Evolutionary conservation across 306 rosid genomes (phyloP).

Genomic region (Pyrus bretschneideri): DNA sequence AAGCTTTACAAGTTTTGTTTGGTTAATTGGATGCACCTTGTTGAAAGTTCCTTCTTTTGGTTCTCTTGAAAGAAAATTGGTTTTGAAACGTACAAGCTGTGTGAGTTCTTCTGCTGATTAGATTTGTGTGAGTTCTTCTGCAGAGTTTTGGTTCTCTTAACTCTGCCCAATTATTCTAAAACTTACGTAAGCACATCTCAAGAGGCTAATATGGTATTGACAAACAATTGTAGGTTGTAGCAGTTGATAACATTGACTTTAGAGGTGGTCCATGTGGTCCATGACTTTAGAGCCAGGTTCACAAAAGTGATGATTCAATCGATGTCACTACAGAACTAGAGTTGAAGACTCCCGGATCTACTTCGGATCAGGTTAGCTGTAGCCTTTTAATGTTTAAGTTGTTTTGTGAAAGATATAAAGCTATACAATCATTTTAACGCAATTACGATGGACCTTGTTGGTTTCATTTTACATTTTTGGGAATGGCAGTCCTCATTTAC

Average conservation of each 20-base stretch:
- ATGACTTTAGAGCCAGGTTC: conserved; percentile 34
- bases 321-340: conserved; percentile 63
- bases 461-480: not conserved
- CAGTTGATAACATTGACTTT: too few relatives aligned
- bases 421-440: not conserved
- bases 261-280: too few relatives aligned
- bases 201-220: too few relatives aligned
- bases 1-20: not conserved
- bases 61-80: not conserved
- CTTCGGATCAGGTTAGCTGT: conserved; percentile 60
- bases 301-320: conserved; percentile 40
- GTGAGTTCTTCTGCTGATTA: not conserved
- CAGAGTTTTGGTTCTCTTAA: too few relatives aligned
- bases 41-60: not conserved
- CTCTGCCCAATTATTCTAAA: too few relatives aligned
- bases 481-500: too few relatives aligned
- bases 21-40: not conserved
- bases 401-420: not conserved
- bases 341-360: conserved; percentile 74
- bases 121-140: not conserved
- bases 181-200: too few relatives aligned
- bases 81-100: not conserved
- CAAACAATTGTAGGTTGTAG: too few relatives aligned
- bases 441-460: not conserved
- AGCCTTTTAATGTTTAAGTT: not conserved